A percentile compares a stretch with the other conserved stretches of the same genome.
phyloP scores from a whole-genome alignment of 1,139 yeast genomes.

The Debaryomyces psychrophilus region DNA sequence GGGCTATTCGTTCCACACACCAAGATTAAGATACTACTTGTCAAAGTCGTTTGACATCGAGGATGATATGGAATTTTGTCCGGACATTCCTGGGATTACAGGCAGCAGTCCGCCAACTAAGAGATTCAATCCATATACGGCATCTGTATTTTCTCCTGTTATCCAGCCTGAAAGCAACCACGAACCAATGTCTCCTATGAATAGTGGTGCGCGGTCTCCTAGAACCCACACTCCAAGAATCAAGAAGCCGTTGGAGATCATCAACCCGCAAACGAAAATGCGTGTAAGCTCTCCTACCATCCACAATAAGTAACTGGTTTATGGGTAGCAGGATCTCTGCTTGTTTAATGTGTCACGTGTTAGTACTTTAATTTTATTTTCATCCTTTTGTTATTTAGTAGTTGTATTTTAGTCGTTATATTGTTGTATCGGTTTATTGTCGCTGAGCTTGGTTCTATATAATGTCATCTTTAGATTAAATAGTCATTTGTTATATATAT shows the following conservation, averaged over 20 bases:
- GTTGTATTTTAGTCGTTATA: constrained; percentile 8
- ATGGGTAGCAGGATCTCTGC: constrained; percentile 1
- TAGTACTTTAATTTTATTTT: constrained; percentile 1
- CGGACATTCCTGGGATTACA: constrained; percentile 47
- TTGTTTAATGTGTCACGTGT: constrained; percentile 9
- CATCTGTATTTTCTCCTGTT: constrained; percentile 55
- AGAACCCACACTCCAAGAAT: constrained; percentile 58
- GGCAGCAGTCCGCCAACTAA: constrained; percentile 28
- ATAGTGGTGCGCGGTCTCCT: constrained; percentile 29
- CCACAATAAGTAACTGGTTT: constrained; percentile 17
- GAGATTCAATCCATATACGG: constrained; percentile 64
- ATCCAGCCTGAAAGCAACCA: constrained; percentile 11
- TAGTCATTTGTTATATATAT: constrained; percentile 6
- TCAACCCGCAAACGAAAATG: constrained; percentile 77
- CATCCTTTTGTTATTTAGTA: constrained; percentile 1
- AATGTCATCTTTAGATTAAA: constrained; percentile 6
- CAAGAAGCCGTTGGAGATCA: constrained; percentile 70
- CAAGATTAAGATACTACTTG: constrained; percentile 48
- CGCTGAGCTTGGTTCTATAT: constrained; percentile 5
- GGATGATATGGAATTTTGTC: constrained; percentile 69
- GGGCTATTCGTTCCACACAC: constrained; percentile 43
- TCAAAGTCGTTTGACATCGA: constrained; percentile 66
- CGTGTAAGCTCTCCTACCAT: constrained; percentile 60
- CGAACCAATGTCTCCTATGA: constrained; percentile 17
- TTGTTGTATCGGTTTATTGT: constrained; percentile 3